Percentiles rank a stretch among this genome's conserved stretches.
These are phyloP conservation scores for Thinopyrum elongatum DNA, from an alignment of 176 grass and related monocot species.

Conservation along the genomic window DNA sequence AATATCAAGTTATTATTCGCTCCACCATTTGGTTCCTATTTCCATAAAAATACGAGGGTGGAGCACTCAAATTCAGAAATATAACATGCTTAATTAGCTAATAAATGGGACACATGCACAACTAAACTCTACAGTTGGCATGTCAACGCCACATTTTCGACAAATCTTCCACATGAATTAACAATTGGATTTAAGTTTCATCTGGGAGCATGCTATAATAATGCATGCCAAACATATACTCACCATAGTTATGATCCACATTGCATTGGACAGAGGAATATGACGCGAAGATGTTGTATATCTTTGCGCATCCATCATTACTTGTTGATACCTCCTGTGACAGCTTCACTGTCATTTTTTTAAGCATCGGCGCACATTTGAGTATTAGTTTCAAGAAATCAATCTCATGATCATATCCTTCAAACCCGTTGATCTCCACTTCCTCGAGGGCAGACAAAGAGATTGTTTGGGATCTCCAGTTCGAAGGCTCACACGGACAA, in stretches of 20 bases:
- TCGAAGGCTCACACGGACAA: neutral
- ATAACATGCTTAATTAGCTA: neutral
- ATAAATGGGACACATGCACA: neutral
- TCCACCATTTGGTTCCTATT: neutral
- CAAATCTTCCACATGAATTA: neutral
- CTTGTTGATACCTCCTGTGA: neutral
- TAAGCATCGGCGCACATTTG: neutral
- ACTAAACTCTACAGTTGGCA: neutral
- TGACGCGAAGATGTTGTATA: neutral
- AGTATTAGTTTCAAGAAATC: neutral
- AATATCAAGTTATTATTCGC: neutral
- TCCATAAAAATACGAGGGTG: neutral
- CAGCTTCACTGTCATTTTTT: neutral
- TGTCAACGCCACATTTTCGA: neutral
- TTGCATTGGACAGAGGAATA: neutral
- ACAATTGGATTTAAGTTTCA: neutral
- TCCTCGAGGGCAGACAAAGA: neutral
- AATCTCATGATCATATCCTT: neutral
- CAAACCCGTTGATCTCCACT: neutral
- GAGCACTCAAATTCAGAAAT: neutral
- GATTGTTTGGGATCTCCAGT: neutral
- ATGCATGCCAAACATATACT: neutral
- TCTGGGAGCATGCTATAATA: neutral
- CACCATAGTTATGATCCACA: neutral
- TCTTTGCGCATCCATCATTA: neutral